A percentile compares a stretch with the other conserved stretches of the same genome.
phyloP scores from a whole-genome alignment of 73 alveolate species.

The Tetrahymena borealis region DNA sequence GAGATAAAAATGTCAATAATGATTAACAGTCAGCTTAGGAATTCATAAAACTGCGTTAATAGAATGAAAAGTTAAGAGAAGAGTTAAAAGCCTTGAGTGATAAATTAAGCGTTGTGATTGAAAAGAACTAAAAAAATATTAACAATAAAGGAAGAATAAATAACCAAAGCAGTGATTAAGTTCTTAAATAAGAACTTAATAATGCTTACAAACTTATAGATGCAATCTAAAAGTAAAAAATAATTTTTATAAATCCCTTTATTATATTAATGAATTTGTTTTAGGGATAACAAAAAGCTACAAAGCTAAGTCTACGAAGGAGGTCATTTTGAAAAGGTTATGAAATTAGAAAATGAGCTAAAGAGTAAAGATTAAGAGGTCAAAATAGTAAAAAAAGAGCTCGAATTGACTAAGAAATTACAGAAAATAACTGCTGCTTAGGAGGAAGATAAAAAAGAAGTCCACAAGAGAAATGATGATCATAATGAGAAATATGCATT shows the following conservation, averaged over 20 bases:
- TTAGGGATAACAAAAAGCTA: neutral
- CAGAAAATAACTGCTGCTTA: neutral
- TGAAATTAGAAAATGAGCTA: neutral
- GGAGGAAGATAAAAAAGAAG: neutral
- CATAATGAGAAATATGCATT: neutral
- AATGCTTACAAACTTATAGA: neutral
- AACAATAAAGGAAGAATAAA: neutral
- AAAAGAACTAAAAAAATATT: neutral
- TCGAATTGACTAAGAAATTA: neutral
- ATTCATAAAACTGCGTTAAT: neutral
- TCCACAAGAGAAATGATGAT: neutral
- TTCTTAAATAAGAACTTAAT: neutral
- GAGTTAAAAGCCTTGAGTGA: neutral
- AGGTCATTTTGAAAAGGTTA: neutral
- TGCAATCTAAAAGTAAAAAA: neutral
- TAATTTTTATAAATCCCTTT: neutral
- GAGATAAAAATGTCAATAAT: neutral
- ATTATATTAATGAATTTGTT: neutral
- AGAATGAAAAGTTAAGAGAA: neutral
- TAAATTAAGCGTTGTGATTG: neutral
- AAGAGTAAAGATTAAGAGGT: neutral
- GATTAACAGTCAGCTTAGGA: neutral
- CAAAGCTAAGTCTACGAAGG: neutral
- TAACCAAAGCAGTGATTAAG: neutral
- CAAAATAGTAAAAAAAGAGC: neutral